Base-by-base conservation (phyloP, 2,329 filamentous ascomycete genomes). In the Parastagonospora avenae region DNA sequence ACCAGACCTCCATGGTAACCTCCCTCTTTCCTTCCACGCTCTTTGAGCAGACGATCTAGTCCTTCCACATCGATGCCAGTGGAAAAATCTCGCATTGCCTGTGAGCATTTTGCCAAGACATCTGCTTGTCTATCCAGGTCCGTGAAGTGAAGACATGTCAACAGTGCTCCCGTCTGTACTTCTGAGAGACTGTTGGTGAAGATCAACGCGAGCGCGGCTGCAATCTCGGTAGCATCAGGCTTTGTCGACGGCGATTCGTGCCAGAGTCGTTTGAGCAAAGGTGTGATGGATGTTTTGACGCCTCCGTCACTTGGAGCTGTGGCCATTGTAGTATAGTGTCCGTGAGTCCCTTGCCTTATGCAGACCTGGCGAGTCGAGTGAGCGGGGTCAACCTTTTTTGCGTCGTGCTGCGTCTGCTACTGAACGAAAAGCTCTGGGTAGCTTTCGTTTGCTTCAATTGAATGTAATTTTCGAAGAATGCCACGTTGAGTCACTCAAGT, bases 141-240 rank as follows among this genome's bases (percentile, higher is more conserved):
- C 1, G 92, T 96, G 62, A 96, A 97, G 77, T 97, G 93, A 39
- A 99, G 81, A 47, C 92, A 90, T 68, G 94, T 97, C 45, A 97
- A 81, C 48, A 99, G 81, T 33, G 92, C 89, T 46, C 90, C 90
- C 1, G 90, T 89, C 73, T 97, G 94, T 8, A 92, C 89, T 33
- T 90, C 87, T n/a, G 90, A 93, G 14, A 97, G 81, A 60, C 86
- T 85, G 76, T 97, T 88, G 51, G 92, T 92, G 75, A 97, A 97
- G 70, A 97, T 95, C 68, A 93, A 82, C 4, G 91, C 88, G 63
- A 97, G 88, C 46, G 93, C 92, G n/a, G 88, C 82, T 52, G 93
- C 91, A 71, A 99, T 94, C 72, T 97, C 91, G 43, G 85, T 80
- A 10, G 92, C 86, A 12, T 86, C 85, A 28, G 69, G 69, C 41